These are phyloP conservation scores for Favolaschia claudopus DNA, from an alignment of 768 basidiomycete species.

Conservation along the genomic window DNA sequence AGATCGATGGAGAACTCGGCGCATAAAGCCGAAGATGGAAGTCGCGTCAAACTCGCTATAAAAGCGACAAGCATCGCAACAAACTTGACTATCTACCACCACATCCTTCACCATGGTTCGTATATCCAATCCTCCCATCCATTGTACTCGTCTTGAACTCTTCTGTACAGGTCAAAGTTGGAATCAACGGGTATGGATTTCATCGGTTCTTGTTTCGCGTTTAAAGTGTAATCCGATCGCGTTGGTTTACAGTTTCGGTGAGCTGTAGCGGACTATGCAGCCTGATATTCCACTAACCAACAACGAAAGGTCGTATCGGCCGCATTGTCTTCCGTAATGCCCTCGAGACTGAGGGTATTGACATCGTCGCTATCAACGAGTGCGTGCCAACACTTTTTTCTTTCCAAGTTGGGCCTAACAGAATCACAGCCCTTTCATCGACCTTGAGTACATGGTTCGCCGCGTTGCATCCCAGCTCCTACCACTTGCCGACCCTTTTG, in stretches of 20 bases:
- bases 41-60: conserved; percentile 9
- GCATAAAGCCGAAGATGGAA: background rate
- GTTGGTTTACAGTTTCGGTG: conserved; percentile 71
- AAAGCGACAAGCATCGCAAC: conserved; percentile 1
- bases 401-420: conserved; percentile 13
- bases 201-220: conserved; percentile 6
- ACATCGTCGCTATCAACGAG: conserved; percentile 97
- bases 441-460: conserved; percentile 93
- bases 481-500: background rate
- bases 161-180: conserved; percentile 74
- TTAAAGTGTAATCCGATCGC: conserved; percentile 14
- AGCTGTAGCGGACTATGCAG: conserved; percentile 33
- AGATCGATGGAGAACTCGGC: conserved; percentile 9
- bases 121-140: background rate
- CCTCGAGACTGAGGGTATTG: conserved; percentile 71
- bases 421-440: conserved; percentile 91
- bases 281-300: background rate
- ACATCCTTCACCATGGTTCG: conserved; percentile 15
- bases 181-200: conserved; percentile 89
- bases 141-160: background rate
- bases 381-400: conserved; percentile 45
- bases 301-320: conserved; percentile 90
- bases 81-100: conserved; percentile 6
- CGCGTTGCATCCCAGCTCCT: background rate
- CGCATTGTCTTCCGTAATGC: conserved; percentile 98